Conservation (phyloP, 176 grass and related monocot species). For the Microstegium vimineum region DNA sequence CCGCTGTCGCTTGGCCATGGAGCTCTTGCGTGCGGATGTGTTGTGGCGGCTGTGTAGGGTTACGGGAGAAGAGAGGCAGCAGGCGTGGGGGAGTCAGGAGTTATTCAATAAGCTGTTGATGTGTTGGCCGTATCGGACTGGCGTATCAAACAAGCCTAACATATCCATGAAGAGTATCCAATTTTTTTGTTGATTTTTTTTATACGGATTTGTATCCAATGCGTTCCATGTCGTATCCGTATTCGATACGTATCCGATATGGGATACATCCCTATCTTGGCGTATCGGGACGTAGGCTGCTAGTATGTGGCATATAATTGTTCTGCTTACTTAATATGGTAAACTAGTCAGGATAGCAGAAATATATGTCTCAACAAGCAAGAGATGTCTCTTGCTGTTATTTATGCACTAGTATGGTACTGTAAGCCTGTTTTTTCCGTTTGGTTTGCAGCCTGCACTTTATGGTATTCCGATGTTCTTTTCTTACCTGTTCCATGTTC, state of each 20-base stretch:
- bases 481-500: neutral
- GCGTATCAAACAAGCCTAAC: neutral
- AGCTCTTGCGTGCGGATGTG: neutral
- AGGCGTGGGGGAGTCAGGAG: neutral
- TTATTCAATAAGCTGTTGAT: neutral
- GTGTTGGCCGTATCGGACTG: neutral
- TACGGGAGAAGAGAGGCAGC: neutral
- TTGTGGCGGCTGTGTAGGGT: neutral
- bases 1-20: too few relatives aligned
- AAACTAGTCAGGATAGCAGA: neutral
- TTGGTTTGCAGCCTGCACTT: neutral
- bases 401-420: neutral
- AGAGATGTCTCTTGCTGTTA: neutral
- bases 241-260: neutral
- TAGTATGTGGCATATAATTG: neutral
- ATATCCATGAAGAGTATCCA: neutral
- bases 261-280: neutral
- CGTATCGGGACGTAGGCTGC: neutral
- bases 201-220: neutral
- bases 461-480: neutral
- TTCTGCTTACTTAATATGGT: neutral
- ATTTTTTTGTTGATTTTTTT: neutral
- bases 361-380: neutral
- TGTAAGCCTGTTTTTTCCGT: neutral
- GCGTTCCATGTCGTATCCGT: neutral